These are phyloP conservation scores for Diversispora epigaea DNA, from an alignment of 192 early-diverging fungal genomes.

Conservation along the genomic window DNA sequence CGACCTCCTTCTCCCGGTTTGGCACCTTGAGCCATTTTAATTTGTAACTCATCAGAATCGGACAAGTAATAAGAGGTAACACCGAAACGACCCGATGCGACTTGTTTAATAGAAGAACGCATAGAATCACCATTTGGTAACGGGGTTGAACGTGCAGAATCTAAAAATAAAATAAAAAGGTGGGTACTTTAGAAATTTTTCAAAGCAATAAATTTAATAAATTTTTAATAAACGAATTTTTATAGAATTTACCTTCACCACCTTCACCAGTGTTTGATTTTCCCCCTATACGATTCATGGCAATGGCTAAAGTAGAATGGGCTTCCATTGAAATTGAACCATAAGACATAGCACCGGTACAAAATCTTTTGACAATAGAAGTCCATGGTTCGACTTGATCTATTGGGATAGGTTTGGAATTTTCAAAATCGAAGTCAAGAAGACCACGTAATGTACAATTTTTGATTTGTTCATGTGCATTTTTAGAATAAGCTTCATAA, in stretches of 20 bases:
- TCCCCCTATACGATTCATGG: constrained; percentile 95
- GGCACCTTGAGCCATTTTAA: constrained; percentile 99
- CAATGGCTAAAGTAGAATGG: constrained; percentile 86
- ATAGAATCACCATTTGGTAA: constrained; percentile 72
- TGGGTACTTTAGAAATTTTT: not conserved
- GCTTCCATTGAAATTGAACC: constrained; percentile 95
- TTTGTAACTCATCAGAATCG: constrained; percentile 96
- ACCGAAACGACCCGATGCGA: constrained; percentile 97
- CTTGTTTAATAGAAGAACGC: constrained; percentile 97
- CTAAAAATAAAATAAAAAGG: constrained; percentile 30
- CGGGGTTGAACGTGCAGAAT: constrained; percentile 76
- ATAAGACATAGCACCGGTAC: constrained; percentile 98
- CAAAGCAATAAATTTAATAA: not conserved
- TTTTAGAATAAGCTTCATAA: constrained; percentile 82
- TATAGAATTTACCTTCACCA: constrained; percentile 60
- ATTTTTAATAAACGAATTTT: not conserved
- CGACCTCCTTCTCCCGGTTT: constrained; percentile 98
- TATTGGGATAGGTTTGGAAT: constrained; percentile 71
- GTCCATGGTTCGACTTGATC: constrained; percentile 99
- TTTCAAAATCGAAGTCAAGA: constrained; percentile 83
- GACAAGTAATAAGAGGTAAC: constrained; percentile 93
- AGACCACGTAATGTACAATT: constrained; percentile 93
- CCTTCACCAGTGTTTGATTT: constrained; percentile 99
- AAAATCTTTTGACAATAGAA: constrained; percentile 92
- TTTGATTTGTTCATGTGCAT: constrained; percentile 79